A percentile compares a stretch with the other conserved stretches of the same genome.
Evolutionary conservation across 2,329 filamentous ascomycete genomes (phyloP).

Genomic region (Trichoderma brevicompactum): DNA sequence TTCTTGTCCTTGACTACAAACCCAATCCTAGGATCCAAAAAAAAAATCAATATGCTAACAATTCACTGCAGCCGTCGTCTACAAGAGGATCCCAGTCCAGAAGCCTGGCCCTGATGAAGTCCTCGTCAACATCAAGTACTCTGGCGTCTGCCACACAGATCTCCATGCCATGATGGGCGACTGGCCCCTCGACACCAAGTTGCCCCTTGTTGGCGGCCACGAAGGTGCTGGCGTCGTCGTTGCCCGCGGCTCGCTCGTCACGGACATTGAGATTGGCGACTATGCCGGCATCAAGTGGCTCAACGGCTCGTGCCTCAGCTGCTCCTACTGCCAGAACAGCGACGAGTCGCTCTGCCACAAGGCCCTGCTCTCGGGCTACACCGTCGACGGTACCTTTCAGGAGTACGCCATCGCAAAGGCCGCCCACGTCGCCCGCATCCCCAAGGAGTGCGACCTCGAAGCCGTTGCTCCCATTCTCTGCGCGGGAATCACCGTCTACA

Average conservation of each 20-base stretch:
- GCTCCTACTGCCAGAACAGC: conserved; percentile 78
- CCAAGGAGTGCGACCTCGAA: conserved; percentile 76
- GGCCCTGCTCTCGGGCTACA: conserved; percentile 82
- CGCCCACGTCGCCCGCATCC: conserved; percentile 80
- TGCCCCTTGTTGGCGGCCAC: conserved; percentile 83
- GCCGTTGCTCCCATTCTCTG: conserved; percentile 80
- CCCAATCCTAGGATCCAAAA: background rate
- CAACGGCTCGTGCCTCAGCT: conserved; percentile 82
- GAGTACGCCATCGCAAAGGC: conserved; percentile 90
- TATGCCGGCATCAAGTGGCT: conserved; percentile 92
- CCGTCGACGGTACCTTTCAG: conserved; percentile 91
- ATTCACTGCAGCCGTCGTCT: conserved; percentile 58
- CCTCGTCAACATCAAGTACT: conserved; percentile 88
- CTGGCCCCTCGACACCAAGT: conserved; percentile 83
- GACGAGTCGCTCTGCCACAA: conserved; percentile 84
- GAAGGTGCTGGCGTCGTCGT: conserved; percentile 84
- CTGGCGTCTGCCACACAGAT: conserved; percentile 90
- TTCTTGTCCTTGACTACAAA: conserved; percentile 30
- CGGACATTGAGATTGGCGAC: conserved; percentile 80
- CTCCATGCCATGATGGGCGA: conserved; percentile 80
- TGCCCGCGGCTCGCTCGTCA: conserved; percentile 74
- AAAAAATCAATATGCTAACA: conserved; percentile 24
- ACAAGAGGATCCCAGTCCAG: conserved; percentile 81
- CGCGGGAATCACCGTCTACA: conserved; percentile 87
- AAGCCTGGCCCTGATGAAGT: conserved; percentile 87